A percentile compares a stretch with the other conserved stretches of the same genome.
These are phyloP conservation scores for Myrmaecium sp. DNA, from an alignment of 2,329 filamentous ascomycete species.

Conservation along the genomic window DNA sequence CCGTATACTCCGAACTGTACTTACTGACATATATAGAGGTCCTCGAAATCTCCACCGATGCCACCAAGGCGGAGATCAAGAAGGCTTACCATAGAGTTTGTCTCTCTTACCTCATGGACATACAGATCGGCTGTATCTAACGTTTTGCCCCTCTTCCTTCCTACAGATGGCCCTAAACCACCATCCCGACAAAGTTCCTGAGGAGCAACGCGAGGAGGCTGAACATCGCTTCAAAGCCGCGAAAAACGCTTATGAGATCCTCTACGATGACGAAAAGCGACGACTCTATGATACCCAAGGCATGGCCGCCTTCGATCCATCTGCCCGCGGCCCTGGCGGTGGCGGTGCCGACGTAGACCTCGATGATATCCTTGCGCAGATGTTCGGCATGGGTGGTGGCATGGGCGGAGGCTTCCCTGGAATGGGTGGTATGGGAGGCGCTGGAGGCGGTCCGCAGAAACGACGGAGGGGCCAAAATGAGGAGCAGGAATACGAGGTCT, in stretches of 20 bases:
- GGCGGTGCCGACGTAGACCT: constrained; percentile 56
- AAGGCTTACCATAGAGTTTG: constrained; percentile 88
- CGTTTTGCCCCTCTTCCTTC: constrained; percentile 5
- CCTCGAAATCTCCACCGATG: constrained; percentile 55
- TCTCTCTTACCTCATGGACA: constrained; percentile 5
- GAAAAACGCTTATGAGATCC: constrained; percentile 92
- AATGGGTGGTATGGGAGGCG: constrained; percentile 32
- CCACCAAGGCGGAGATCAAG: constrained; percentile 69
- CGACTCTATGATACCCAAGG: constrained; percentile 83
- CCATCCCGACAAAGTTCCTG: constrained; percentile 90
- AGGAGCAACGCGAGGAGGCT: constrained; percentile 66
- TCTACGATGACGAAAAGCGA: constrained; percentile 87
- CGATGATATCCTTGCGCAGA: constrained; percentile 82
- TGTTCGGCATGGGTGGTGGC: constrained; percentile 60
- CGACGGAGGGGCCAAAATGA: constrained; percentile 65
- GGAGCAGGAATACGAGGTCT: constrained; percentile 80
- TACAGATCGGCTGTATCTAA: constrained; percentile 1
- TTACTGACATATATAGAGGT: constrained; percentile 42
- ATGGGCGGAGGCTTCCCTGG: constrained; percentile 40
- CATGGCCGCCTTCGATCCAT: constrained; percentile 86
- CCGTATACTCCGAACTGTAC: background rate
- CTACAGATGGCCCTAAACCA: constrained; percentile 63
- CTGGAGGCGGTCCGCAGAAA: constrained; percentile 30
- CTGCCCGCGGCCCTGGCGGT: constrained; percentile 46
- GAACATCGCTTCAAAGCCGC: constrained; percentile 87